A percentile compares a stretch with the other conserved stretches of the same genome.
Evolutionary conservation across 768 basidiomycete species (phyloP).

Genomic region (Tricholoma furcatifolium): DNA sequence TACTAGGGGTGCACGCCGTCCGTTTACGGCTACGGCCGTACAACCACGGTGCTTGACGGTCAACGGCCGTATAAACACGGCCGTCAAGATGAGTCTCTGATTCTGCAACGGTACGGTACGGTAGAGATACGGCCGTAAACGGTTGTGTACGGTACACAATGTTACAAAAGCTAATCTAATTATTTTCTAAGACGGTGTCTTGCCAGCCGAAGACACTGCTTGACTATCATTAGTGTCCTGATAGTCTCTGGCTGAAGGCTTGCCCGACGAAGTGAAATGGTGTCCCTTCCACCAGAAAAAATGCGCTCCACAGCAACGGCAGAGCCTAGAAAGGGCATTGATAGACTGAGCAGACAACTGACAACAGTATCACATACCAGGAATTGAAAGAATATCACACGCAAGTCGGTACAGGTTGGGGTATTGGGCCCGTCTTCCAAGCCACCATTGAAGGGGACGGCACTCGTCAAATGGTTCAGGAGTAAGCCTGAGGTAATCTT

Average conservation of each 20-base stretch:
- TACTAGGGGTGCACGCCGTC: too few relatives aligned
- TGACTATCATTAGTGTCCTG: background rate
- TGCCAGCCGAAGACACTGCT: background rate
- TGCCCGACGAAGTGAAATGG: constrained; percentile 6
- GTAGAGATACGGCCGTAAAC: background rate
- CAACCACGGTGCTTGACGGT: too few relatives aligned
- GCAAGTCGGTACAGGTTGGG: too few relatives aligned
- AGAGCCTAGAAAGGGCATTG: background rate
- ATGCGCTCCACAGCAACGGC: constrained; percentile 4
- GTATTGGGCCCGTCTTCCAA: too few relatives aligned
- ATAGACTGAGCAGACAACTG: background rate
- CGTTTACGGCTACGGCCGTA: too few relatives aligned
- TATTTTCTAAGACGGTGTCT: too few relatives aligned
- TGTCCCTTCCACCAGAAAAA: too few relatives aligned
- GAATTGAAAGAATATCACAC: background rate
- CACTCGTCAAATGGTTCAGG: constrained; percentile 24
- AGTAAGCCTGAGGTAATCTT: constrained; percentile 21
- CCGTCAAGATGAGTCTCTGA: too few relatives aligned
- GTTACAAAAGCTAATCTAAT: background rate
- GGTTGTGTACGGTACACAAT: background rate
- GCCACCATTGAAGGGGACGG: constrained; percentile 31
- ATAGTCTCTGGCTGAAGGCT: constrained; percentile 3
- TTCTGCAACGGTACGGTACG: background rate
- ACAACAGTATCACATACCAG: background rate
- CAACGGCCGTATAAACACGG: too few relatives aligned